phyloP scores from a whole-genome alignment of 352 stramenopile species.

The Phytopythium vexans region DNA sequence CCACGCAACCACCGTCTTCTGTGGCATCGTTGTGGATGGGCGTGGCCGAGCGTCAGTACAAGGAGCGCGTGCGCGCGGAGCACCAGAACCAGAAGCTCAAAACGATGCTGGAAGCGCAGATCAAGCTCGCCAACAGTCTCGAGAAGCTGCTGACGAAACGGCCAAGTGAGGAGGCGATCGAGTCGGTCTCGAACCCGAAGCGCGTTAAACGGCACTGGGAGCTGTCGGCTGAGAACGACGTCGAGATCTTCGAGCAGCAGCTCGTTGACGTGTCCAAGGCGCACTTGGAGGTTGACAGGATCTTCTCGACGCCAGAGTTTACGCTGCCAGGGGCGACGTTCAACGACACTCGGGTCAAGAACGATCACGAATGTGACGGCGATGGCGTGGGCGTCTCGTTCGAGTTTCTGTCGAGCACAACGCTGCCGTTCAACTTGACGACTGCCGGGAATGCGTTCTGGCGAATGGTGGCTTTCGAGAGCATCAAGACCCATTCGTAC shows the following conservation, averaged over 20 bases:
- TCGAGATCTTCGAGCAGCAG: conserved; percentile 27
- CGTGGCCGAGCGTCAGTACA: conserved; percentile 21
- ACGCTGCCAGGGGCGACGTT: conserved; percentile 5
- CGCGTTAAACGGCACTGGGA: conserved; percentile 10
- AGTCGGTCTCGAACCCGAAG: conserved; percentile 10
- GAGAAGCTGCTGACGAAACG: conserved; percentile 21
- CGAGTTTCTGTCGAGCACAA: conserved; percentile 26
- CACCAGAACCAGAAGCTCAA: conserved; percentile 40
- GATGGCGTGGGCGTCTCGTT: conserved; percentile 26
- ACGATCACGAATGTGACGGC: conserved; percentile 5
- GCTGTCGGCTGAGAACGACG: conserved; percentile 9
- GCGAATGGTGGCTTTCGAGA: conserved; percentile 27
- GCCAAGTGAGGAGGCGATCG: conserved; percentile 8
- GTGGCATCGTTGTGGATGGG: conserved; percentile 13
- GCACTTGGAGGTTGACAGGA: conserved; percentile 12
- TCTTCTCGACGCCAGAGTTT: conserved; percentile 17
- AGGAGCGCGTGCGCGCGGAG: conserved; percentile 18
- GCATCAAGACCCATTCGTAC: conserved; percentile 23
- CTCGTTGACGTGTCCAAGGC: conserved; percentile 14
- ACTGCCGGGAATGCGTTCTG: conserved; percentile 28
- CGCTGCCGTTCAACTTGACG: conserved; percentile 30
- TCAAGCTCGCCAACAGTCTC: conserved; percentile 18
- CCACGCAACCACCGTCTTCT: not conserved
- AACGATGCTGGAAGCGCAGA: conserved; percentile 25
- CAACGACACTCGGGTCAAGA: conserved; percentile 14